Conservation (phyloP, 164 flowering plant genomes). For the grape (Vitis vinifera) region ASM3070453v1 NC_081805.1:4317501-4318000, state of each 20-base stretch:
- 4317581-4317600: slow-evolving; percentile 52
- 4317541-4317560: slow-evolving; percentile 19
- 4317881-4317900: slow-evolving; percentile 71
- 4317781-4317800: not conserved
- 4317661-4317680: slow-evolving; percentile 96
- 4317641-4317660: slow-evolving; percentile 96
- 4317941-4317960: slow-evolving; percentile 77
- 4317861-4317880: slow-evolving; percentile 87
- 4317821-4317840: slow-evolving; percentile 90
- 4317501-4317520: slow-evolving; percentile 27
- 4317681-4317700: slow-evolving; percentile 29
- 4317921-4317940: slow-evolving; percentile 69
- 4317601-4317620: slow-evolving; percentile 68
- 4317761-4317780: not conserved
- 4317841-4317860: slow-evolving; percentile 93
- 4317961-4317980: slow-evolving; percentile 58
- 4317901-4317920: slow-evolving; percentile 82
- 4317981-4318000: slow-evolving; percentile 54
- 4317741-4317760: too few species aligned
- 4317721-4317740: not conserved
- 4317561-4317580: slow-evolving; percentile 24
- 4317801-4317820: slow-evolving; percentile 51
- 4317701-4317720: not conserved
- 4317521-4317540: slow-evolving; percentile 22
- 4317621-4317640: slow-evolving; percentile 89